Evolutionary conservation across 345 rosid genomes (phyloP).

Genomic region (Eucalyptus pauciflora): DNA sequence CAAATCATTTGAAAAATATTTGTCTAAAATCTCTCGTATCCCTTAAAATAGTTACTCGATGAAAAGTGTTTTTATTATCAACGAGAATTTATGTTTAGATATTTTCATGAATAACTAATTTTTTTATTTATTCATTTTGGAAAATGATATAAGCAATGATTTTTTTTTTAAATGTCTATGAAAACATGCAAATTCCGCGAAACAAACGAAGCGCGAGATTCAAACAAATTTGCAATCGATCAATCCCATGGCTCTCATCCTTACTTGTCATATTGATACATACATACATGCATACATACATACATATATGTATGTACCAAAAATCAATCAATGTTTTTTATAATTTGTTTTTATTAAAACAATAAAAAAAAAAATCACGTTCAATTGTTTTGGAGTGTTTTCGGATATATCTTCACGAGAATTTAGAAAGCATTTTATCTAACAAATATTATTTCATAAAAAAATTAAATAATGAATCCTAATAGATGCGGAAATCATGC

Average conservation of each 20-base stretch:
- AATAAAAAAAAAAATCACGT: background rate
- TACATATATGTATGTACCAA: background rate
- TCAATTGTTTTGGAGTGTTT: background rate
- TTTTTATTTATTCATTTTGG: fast-evolving
- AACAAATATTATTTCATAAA: background rate
- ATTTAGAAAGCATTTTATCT: background rate
- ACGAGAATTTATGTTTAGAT: background rate
- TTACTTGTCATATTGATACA: background rate
- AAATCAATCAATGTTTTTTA: background rate
- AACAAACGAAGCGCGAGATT: fast-evolving
- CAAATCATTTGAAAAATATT: fast-evolving
- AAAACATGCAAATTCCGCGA: fast-evolving
- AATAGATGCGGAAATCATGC: background rate
- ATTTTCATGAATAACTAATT: fast-evolving
- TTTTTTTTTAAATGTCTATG: background rate
- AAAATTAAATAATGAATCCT: background rate
- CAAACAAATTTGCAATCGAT: background rate
- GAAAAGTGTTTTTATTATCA: background rate
- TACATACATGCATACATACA: background rate
- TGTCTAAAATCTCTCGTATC: fast-evolving
- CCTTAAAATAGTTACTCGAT: background rate
- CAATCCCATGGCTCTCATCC: background rate
- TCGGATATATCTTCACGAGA: background rate
- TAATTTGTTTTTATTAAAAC: background rate
- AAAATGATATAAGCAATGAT: fast-evolving